phyloP scores from a whole-genome alignment of 257 asterid species.

The Solanum lycopersicoides region DNA sequence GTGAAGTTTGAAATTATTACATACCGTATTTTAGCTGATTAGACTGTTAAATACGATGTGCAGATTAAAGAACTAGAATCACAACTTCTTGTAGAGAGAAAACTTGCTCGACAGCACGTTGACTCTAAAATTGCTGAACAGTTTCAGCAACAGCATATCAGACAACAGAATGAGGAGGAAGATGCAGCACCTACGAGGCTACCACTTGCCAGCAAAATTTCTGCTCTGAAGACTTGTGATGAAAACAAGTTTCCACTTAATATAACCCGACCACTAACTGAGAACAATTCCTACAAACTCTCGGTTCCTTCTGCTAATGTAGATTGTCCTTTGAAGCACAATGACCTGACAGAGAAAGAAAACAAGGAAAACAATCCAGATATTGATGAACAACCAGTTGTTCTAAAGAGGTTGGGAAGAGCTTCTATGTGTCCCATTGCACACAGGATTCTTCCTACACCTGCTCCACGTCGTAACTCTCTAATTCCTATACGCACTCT shows the following conservation, averaged over 20 bases:
- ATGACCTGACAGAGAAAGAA: conserved; percentile 51
- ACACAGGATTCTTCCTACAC: conserved; percentile 15
- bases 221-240: conserved; percentile 8
- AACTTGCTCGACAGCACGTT: conserved; percentile 80
- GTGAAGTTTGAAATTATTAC: not conserved
- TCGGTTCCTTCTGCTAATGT: conserved; percentile 18
- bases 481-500: conserved; percentile 57
- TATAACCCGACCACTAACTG: conserved; percentile 19
- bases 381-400: conserved; percentile 31
- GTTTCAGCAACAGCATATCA: conserved; percentile 24
- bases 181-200: conserved; percentile 24
- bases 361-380: conserved; percentile 61
- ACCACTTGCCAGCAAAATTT: conserved; percentile 46
- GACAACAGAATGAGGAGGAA: conserved; percentile 44
- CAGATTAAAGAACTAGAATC: conserved; percentile 96
- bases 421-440: conserved; percentile 24
- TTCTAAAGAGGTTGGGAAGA: conserved; percentile 47
- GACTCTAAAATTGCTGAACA: conserved; percentile 72
- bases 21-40: not conserved
- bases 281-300: conserved; percentile 30
- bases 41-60: not conserved
- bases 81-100: conserved; percentile 78
- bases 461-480: conserved; percentile 54
- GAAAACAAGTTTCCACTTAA: conserved; percentile 23
- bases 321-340: conserved; percentile 18